Conservation (phyloP, 495 filamentous ascomycete genomes). For the Penicillium argentinense region DNA sequence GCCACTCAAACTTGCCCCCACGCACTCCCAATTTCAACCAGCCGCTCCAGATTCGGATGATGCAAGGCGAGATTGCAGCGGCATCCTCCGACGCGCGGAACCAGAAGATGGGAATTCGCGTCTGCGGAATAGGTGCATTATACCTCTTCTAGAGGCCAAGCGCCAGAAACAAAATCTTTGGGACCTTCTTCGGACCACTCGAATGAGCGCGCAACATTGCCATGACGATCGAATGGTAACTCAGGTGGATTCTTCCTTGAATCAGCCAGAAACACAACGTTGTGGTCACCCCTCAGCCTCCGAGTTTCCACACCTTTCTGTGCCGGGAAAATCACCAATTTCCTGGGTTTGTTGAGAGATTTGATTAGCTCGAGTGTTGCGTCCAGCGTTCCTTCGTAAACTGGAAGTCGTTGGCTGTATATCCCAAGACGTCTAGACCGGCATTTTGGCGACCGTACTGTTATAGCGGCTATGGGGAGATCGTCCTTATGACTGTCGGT, state of each 20-base stretch:
- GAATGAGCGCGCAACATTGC: conserved; percentile 21
- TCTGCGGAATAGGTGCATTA: conserved; percentile 10
- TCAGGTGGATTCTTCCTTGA: conserved; percentile 10
- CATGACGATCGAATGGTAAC: conserved; percentile 20
- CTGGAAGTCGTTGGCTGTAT: conserved; percentile 33
- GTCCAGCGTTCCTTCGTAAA: conserved; percentile 26
- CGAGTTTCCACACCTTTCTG: conserved; percentile 23
- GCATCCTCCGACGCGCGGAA: conserved; percentile 22
- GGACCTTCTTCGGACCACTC: conserved; percentile 24
- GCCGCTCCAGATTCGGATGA: conserved; percentile 20
- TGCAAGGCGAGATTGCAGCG: conserved; percentile 24
- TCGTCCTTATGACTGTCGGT: too few species aligned
- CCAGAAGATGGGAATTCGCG: conserved; percentile 16
- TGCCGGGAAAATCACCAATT: conserved; percentile 24
- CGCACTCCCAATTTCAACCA: conserved; percentile 22
- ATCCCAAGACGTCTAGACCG: conserved; percentile 26
- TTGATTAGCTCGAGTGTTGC: conserved; percentile 17
- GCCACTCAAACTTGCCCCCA: conserved; percentile 27
- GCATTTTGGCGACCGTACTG: conserved; percentile 25
- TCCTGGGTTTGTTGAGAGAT: conserved; percentile 16
- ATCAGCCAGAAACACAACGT: conserved; percentile 21
- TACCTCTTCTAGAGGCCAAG: conserved; percentile 23
- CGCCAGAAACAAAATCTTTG: conserved; percentile 16
- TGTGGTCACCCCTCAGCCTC: conserved; percentile 22
- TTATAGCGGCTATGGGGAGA: too few species aligned